Conservation (phyloP, 129 eudicot species). For the Kitagawia praeruptora region DNA sequence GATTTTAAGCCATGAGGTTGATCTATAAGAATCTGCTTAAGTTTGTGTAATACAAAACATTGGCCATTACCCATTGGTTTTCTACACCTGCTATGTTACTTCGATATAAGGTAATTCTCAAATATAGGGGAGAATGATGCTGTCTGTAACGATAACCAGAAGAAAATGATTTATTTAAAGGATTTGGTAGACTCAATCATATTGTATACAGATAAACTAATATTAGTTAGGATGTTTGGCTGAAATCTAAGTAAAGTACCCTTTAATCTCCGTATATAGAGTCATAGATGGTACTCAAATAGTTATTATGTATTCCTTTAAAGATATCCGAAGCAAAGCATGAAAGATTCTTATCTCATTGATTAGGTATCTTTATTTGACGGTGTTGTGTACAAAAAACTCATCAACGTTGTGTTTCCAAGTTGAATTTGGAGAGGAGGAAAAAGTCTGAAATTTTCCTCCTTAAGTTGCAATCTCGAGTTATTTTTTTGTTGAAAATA, state of each 20-base stretch:
- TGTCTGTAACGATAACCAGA: neutral
- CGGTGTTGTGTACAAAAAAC: too few species aligned
- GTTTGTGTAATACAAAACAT: neutral
- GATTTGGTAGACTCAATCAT: neutral
- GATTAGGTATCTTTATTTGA: too few species aligned
- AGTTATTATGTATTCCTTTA: neutral
- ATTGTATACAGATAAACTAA: neutral
- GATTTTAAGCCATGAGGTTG: neutral
- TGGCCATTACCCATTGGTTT: neutral
- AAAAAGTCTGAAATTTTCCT: too few species aligned
- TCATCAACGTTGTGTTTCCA: too few species aligned
- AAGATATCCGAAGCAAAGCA: neutral
- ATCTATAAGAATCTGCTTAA: too few species aligned
- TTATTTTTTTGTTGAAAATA: too few species aligned
- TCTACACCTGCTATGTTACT: neutral
- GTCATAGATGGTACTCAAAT: neutral
- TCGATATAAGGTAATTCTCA: too few species aligned
- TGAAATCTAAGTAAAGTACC: neutral
- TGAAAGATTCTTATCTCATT: neutral
- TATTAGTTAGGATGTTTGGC: neutral
- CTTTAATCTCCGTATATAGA: neutral
- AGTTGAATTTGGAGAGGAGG: too few species aligned
- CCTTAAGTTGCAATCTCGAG: too few species aligned
- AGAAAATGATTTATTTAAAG: neutral
- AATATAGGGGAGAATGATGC: neutral